Conservation (phyloP, 768 basidiomycete species). For the Lactarius sp. region DNA sequence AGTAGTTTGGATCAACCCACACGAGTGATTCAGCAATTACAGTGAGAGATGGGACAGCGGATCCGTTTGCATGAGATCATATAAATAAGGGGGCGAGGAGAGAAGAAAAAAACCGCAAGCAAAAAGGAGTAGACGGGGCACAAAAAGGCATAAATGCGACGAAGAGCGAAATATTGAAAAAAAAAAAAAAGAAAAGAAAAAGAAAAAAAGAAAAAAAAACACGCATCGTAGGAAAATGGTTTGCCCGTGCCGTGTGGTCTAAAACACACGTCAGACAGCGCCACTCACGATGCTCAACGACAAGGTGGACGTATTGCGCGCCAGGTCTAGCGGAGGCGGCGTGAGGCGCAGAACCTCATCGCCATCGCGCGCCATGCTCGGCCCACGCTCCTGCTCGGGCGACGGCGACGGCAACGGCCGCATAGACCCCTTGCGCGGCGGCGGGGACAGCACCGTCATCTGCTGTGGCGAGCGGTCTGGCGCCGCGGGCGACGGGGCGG, state of each 20-base stretch:
- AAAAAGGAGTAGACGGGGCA: neutral
- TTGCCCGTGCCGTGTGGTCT: neutral
- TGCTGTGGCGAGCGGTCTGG: conserved; percentile 32
- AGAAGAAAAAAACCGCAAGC: neutral
- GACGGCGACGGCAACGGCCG: conserved; percentile 18
- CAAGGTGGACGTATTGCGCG: conserved; percentile 24
- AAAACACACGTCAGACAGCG: conserved; percentile 6
- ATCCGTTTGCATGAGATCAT: conserved; percentile 9
- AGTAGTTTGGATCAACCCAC: neutral
- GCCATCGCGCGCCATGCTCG: conserved; percentile 4
- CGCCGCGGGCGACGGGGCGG: conserved; percentile 26
- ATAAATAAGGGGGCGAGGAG: neutral
- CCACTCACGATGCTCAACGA: conserved; percentile 25
- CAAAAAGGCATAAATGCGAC: neutral
- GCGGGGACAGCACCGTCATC: conserved; percentile 53
- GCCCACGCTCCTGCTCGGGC: conserved; percentile 13
- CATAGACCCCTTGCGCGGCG: conserved; percentile 53
- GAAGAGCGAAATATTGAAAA: neutral
- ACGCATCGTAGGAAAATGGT: neutral
- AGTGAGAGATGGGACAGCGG: conserved; percentile 6
- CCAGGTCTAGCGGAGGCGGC: conserved; percentile 13
- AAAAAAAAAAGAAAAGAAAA: neutral
- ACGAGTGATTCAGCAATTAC: conserved; percentile 19
- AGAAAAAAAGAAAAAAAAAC: no score
- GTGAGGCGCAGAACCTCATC: neutral